Evolutionary conservation across 176 grass and related monocot species (phyloP), one percentile per base, ranked within the genome.

Genomic region (Urochloa ruziziensis): DNA sequence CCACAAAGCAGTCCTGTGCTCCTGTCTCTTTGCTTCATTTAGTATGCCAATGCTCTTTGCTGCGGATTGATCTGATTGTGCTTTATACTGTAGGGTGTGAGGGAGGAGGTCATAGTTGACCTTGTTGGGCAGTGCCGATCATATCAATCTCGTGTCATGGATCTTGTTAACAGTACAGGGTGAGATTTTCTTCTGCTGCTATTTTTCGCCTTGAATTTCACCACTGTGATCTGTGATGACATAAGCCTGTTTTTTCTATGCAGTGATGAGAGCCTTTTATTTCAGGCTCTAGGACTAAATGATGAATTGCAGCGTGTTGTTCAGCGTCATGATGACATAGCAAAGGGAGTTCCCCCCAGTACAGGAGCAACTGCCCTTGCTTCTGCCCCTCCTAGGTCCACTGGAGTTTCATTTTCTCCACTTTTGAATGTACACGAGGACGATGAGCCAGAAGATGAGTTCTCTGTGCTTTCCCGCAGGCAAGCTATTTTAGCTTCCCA

Each of bases 71-170:
- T 56, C 71, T 72, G 21, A 83, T 64, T 93, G 34, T 70, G 43
- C 2, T 79, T 83, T 75, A 54, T 87, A 34, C 35, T 86, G 43
- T 84, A 99, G 97, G 97, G 69, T 73, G 76, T 99, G 47, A 92
- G 91, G 75, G 91, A 96, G 88, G 97, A 99, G 80, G 73, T 99
- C 47, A 89, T 99, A 67, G 80, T 96, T 46, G 97, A 99, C 61
- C 91, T 99, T 90, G 89, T 94, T 83, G 97, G 92, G 28, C 91
- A 99, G 70, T 99, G 97, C 84, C 81, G 88, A 65, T 84, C 93
- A 78, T 92, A 96, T 78, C 88, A 99, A 88, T 83, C 65, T 81
- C 91, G 87, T 64, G 79, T 99, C 35, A 92, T 95, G 70, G 82
- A 92, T 89, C 91, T 99, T 67, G 91, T 99, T 78, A 96, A 88